These are phyloP conservation scores for Fusarium veterinarium DNA, from an alignment of 2,329 filamentous ascomycete species.

Conservation along the genomic window DNA sequence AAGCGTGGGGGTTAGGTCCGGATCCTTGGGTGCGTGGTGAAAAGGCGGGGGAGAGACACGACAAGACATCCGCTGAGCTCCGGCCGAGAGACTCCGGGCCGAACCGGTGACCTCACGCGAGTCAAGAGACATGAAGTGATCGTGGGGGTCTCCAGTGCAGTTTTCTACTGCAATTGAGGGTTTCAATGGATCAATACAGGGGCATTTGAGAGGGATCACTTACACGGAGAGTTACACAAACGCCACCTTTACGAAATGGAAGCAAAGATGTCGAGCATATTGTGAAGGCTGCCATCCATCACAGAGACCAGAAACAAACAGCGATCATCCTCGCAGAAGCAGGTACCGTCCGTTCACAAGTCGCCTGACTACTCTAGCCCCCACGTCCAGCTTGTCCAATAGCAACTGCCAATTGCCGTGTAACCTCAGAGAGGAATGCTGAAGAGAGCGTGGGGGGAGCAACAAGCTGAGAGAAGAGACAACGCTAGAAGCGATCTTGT, in stretches of 20 bases:
- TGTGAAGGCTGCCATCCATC: conserved; percentile 29
- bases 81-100: conserved; percentile 44
- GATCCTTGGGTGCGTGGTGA: conserved; percentile 24
- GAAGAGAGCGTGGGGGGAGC: conserved; percentile 22
- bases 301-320: not conserved
- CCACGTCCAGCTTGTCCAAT: conserved; percentile 37
- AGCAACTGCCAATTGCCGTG: conserved; percentile 32
- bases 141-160: not conserved
- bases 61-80: conserved; percentile 27
- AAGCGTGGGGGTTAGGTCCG: conserved; percentile 41
- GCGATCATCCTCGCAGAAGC: conserved; percentile 35
- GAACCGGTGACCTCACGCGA: conserved; percentile 28
- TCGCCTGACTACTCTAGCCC: conserved; percentile 40
- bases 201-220: not conserved
- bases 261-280: conserved; percentile 23
- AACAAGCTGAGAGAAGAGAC: not conserved
- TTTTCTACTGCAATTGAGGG: not conserved
- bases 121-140: conserved; percentile 17
- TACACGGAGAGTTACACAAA: conserved; percentile 11
- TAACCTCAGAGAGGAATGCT: conserved; percentile 25
- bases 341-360: conserved; percentile 41
- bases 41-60: conserved; percentile 12
- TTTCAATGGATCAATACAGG: not conserved
- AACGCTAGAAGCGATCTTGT: not conserved
- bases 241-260: conserved; percentile 9